These are phyloP conservation scores for Hygrophorus pudorinus DNA, from an alignment of 768 basidiomycete genomes.

Conservation along the genomic window DNA sequence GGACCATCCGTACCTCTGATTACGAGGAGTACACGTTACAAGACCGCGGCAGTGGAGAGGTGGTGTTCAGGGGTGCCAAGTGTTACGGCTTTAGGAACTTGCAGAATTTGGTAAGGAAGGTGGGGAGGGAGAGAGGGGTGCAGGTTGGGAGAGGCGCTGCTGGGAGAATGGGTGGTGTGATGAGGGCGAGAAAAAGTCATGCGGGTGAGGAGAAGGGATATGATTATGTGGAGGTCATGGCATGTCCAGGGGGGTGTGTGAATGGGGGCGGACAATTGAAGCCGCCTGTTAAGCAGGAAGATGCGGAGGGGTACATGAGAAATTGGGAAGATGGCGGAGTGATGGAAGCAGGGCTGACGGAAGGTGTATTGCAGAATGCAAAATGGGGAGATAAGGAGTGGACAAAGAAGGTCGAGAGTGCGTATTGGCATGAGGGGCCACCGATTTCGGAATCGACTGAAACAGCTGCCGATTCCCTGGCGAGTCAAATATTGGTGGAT, in stretches of 20 bases:
- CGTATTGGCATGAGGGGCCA: constrained; percentile 56
- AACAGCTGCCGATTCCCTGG: constrained; percentile 1
- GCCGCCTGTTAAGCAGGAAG: constrained; percentile 13
- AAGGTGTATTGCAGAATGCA: constrained; percentile 31
- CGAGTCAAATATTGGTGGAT: constrained; percentile 3
- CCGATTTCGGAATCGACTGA: constrained; percentile 4
- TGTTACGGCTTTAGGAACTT: constrained; percentile 97
- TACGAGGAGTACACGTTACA: constrained; percentile 65
- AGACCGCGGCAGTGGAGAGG: constrained; percentile 33
- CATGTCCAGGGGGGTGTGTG: constrained; percentile 94
- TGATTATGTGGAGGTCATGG: constrained; percentile 98
- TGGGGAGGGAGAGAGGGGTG: constrained; percentile 77
- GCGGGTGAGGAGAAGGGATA: constrained; percentile 37
- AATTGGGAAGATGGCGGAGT: constrained; percentile 54
- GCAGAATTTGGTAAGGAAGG: constrained; percentile 91
- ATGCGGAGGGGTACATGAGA: constrained; percentile 60
- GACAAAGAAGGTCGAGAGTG: constrained; percentile 70
- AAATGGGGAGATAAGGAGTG: constrained; percentile 81
- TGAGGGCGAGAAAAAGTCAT: constrained; percentile 20
- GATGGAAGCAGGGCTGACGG: constrained; percentile 15
- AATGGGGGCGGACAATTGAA: constrained; percentile 92
- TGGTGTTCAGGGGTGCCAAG: constrained; percentile 86
- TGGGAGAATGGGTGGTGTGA: constrained; percentile 29
- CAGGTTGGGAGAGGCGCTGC: constrained; percentile 64
- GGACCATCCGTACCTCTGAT: constrained; percentile 60